Evolutionary conservation across 2,329 filamentous ascomycete species (phyloP), one percentile per base, ranked within the genome.

Genomic region (Ilyonectria sp.): DNA sequence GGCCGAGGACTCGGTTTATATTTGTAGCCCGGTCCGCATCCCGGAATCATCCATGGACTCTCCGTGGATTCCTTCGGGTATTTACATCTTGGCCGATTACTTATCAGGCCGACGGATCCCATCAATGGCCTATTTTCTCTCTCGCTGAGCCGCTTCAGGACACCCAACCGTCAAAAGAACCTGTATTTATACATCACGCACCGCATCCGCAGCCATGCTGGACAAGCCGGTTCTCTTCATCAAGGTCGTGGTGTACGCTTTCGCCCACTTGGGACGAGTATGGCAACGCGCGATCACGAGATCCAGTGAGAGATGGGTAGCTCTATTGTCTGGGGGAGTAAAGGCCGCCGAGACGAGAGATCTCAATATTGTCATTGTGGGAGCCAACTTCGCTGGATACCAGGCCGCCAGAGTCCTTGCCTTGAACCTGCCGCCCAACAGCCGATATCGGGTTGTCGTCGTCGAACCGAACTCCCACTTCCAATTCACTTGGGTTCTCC

Each of bases 391-490:
- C 71, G 87, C 86, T 0, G 89, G 89, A 2, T 83, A 84, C 67
- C 81, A 85, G 50, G 82, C 84, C 6, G 84, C 84, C 0, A 80
- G 81, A n/a, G 78, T 82, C 10, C 82, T 91, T 5, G 80, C 84
- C n/a, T 77, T 81, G 23, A 79, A 82, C 5, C 76, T 91, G 0
- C 85, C 87, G 0, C 81, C 83, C 0, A 78, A 83, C 37, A 82
- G 79, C 37, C 78, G 75, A 9, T 89, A 85, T 75, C 82, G 83
- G 4, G 84, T 90, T 4, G 79, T 91, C 0, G 79, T 91, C 4
- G 75, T 91, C 31, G 89, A 92, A 76, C 86, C 85, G 52, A 88
- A 89, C 74, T 85, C 83, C 4, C 89, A 91, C 76, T 89, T 91
- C 75, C 86, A 91, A 69, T 90, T 87, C 71, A 86, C 87, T 0